Evolutionary conservation across 2,329 filamentous ascomycete species (phyloP), one percentile per base, ranked within the genome.

Genomic region (Botrytis byssoidea): DNA sequence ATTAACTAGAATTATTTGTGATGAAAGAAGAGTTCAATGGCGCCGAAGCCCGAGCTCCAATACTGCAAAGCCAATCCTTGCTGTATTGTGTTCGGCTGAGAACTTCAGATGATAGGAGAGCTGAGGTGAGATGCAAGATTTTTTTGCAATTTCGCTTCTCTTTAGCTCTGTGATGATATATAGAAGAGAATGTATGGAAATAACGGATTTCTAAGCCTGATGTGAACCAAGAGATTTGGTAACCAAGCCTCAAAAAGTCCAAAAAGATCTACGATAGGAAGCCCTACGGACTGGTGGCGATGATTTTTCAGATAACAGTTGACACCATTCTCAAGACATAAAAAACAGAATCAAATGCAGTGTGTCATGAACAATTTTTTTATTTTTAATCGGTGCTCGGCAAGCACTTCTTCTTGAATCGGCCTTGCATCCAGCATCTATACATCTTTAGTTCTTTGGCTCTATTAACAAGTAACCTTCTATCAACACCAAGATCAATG

Each of bases 381-480:
- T 57, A 69, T 5, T 57, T 44, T 69, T 16, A 44, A 44, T 57
- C 42, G 18, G 66, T 42, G 51, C 29, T 37, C 57, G 66, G 35
- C 66, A 57, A 44, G 29, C 37, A 44, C 66, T 73, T 72, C 64
- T 95, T 95, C 79, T 87, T 89, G 82, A 96, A 97, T 6, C 90
- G 89, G 44, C 92, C 93, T 83, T 97, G 93, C 82, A 97, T 89
- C 94, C 96, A 99, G 85, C 95, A 98, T 75, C 96, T 90, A 83
- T 98, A 98, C 96, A 99, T 99, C 84, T 98, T 99, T 67, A 97
- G 86, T 83, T 94, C 92, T 80, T 91, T 89, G 72, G 95, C 93
- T 77, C 96, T 90, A 82, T 99, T 99, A 73, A 99, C 94, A 72
- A 99, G 87, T 85, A 99, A 87, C 74, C 96, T 90, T 77, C 94